Base-by-base conservation (phyloP, 163 green algal species). In the Scenedesmus sp. region DNA sequence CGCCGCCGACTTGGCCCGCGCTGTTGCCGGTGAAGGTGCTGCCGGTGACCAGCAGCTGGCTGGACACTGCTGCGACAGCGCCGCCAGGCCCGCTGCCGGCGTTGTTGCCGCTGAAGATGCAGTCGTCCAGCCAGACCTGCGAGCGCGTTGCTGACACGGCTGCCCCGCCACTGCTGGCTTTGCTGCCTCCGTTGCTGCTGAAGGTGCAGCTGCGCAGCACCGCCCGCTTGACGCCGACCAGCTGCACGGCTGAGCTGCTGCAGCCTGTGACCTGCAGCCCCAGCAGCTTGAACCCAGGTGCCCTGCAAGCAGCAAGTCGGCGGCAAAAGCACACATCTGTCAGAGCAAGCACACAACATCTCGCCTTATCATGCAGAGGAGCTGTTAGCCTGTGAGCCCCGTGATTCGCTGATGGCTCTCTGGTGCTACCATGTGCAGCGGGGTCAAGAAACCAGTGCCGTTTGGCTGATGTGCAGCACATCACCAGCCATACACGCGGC, bases 61-160 rank as follows among this genome's bases (percentile, higher is more conserved):
- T 87, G 90, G 10, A n/a, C 0, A 26, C 9, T 26, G 62, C 55
- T 23, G 70, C 26, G 1, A 93, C 34, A 10, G 90, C 90, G 23
- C 90, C 90, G 60, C 90, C 90, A 46, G 84, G 20, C 23, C 67
- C 90, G 6, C 9, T 5, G 55, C 20, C 81, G 62, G 81, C 88
- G n/a, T 57, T 73, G 84, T 93, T 93, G 55, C 18, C 16, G 6
- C 18, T 23, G n/a, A 93, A 87, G 20, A 1, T 52, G 90, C 90
- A 90, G 73, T 23, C 64, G 46, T 93, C 70, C 54, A 93, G 16
- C 90, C 90, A 93, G 4, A 93, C 18, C 90, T 89, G 70, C 59
- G 90, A 82, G 10, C 73, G 62, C 52, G 16, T 79, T 6, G 90
- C 90, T 64, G n/a, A 34, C 9, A 90, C 84, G 2, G 83, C 84